Evolutionary conservation across 768 basidiomycete genomes (phyloP), one percentile per base, ranked within the genome.

Genomic region (Kwoniella europaea): DNA sequence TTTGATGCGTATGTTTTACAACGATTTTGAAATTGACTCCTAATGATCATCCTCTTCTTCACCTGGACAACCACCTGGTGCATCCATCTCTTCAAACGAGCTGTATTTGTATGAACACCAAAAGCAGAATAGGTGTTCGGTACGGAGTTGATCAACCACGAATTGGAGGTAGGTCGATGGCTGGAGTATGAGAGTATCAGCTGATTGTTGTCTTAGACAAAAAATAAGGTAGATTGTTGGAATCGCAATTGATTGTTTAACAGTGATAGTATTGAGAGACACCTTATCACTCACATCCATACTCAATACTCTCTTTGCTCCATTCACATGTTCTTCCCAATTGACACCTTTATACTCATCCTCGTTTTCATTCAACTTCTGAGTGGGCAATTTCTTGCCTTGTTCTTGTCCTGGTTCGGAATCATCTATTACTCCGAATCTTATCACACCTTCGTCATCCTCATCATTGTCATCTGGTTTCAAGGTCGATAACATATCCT

Each of bases 31-130:
- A 60, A 41, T 41, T 43, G 59, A 61, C 41, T 35, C n/a, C 63
- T 72, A 83, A 70, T 83, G 82, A 73, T 82, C 81, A 42, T 83
- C 82, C 63, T 83, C 82, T 10, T 80, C 77, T 66, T 77, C 71
- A 9, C 82, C 82, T 16, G 82, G 82, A 73, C 82, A 83, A 41
- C 82, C 82, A 3, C 81, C 82, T 10, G 77, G 63, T 16, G 74
- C 79, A 5, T 83, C 82, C 78, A 83, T 79, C 68, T 82, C 82
- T 15, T 80, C 76, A 50, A 72, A 78, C 29, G 71, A 75, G 0
- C 18, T 58, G 68, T 83, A 83, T 57, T 76, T 75, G 60, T 73
- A 77, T 0, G 77, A 74, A 54, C 82, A 83, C 81, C 81, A 83
- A 68, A 82, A 81, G 46, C 82, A 83, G 68, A 77, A 82, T 12